Conservation (phyloP, 208 protist genomes). For the Crithidia thermophila region DNA sequence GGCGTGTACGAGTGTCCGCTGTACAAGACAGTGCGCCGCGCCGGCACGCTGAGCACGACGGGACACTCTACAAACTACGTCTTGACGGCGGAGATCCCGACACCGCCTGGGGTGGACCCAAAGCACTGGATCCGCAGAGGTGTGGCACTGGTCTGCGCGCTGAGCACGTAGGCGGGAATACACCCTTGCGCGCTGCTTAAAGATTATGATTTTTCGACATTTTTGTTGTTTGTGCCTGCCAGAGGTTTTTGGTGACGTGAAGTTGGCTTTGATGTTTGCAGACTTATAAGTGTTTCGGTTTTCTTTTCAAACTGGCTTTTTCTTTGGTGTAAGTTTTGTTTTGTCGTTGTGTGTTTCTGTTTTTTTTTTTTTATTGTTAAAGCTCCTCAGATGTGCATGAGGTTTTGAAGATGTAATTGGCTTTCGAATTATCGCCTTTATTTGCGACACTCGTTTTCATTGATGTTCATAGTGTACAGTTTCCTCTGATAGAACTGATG, state of each 20-base stretch:
- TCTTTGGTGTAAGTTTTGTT: no score
- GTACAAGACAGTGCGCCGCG: slow-evolving; percentile 97
- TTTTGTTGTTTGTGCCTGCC: no score
- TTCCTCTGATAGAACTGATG: slow-evolving; percentile 1
- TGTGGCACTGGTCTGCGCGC: slow-evolving; percentile 86
- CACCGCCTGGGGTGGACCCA: slow-evolving; percentile 81
- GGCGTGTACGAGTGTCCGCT: slow-evolving; percentile 84
- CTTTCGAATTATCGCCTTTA: neutral
- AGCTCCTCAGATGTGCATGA: neutral
- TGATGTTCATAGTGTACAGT: neutral
- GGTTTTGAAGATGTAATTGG: neutral
- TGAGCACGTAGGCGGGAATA: slow-evolving; percentile 80
- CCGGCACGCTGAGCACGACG: slow-evolving; percentile 96
- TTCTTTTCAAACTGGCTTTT: no score
- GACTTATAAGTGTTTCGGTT: no score
- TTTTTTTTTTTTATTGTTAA: neutral
- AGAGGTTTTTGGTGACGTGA: no score
- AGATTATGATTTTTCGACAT: neutral
- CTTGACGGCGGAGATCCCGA: slow-evolving; percentile 93
- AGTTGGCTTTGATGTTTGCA: no score
- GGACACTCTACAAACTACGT: slow-evolving; percentile 99
- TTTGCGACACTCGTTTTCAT: no score
- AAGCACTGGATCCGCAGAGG: slow-evolving; percentile 97
- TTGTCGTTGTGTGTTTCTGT: neutral
- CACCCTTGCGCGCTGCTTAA: neutral